These are phyloP conservation scores for Daldinia childiae DNA, from an alignment of 495 filamentous ascomycete genomes.

Conservation along the genomic window DNA sequence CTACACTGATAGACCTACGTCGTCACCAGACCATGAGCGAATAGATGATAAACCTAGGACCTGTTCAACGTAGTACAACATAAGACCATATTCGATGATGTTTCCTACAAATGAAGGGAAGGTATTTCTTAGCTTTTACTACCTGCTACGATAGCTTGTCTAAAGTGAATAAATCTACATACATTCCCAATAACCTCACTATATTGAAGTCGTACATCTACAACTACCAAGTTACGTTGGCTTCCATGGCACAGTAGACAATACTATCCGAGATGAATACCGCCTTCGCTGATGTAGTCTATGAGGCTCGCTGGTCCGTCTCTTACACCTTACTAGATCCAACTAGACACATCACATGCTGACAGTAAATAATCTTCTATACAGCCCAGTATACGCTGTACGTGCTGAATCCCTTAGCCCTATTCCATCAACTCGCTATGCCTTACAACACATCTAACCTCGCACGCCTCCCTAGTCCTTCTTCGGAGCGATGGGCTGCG, in stretches of 20 bases:
- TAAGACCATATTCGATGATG: background rate
- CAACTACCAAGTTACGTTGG: background rate
- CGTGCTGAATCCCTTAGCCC: constrained; percentile 12
- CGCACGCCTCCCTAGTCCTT: constrained; percentile 50
- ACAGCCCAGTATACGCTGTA: constrained; percentile 57
- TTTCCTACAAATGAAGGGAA: background rate
- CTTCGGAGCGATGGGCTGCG: constrained; percentile 61
- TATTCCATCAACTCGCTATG: background rate
- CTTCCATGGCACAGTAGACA: constrained; percentile 29
- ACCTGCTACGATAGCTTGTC: background rate
- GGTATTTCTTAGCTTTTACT: background rate
- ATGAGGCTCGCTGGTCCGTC: constrained; percentile 41
- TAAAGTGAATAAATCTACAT: background rate
- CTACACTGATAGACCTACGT: background rate
- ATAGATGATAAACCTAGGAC: background rate
- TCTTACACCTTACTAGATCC: background rate
- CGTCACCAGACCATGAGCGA: constrained; percentile 9
- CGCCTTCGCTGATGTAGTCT: constrained; percentile 13
- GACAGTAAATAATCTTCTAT: constrained; percentile 22
- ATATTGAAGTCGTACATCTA: background rate
- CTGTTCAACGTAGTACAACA: background rate
- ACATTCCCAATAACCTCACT: background rate
- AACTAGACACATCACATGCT: constrained; percentile 19
- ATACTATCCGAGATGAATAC: constrained; percentile 31
- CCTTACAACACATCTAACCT: constrained; percentile 12